Conservation (phyloP, 345 rosid genomes). For the Aquilaria yunnanensis region DNA sequence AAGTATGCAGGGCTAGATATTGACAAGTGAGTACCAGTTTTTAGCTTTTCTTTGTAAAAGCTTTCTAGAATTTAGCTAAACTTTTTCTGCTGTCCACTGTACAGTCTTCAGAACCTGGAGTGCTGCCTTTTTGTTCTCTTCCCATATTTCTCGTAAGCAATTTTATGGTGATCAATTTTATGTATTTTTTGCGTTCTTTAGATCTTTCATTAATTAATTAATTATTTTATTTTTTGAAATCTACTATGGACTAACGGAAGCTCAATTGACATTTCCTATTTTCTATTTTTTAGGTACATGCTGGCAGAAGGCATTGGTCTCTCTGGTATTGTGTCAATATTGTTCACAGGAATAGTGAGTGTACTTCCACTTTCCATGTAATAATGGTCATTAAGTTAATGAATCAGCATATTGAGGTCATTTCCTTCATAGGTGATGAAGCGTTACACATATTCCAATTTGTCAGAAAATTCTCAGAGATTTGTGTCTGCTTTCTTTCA, state of each 20-base stretch:
- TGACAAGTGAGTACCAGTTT: conserved; percentile 72
- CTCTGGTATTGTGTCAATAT: conserved; percentile 94
- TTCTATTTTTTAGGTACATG: conserved; percentile 64
- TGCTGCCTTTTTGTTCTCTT: conserved; percentile 97
- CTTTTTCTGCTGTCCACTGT: conserved; percentile 10
- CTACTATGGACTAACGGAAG: neutral
- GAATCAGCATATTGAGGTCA: conserved; percentile 11
- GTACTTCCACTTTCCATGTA: neutral
- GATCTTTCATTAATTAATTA: conserved; percentile 3
- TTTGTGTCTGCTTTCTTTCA: conserved; percentile 93
- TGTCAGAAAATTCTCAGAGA: conserved; percentile 87
- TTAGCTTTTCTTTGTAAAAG: neutral
- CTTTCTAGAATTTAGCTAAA: conserved; percentile 3
- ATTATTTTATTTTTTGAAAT: neutral
- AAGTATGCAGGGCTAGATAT: conserved; percentile 98
- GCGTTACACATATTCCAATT: conserved; percentile 86
- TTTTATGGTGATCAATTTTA: conserved; percentile 7
- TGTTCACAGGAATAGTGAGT: conserved; percentile 97
- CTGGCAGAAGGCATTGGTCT: conserved; percentile 99
- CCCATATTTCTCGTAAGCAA: conserved; percentile 88
- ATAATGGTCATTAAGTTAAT: neutral
- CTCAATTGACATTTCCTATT: conserved; percentile 5
- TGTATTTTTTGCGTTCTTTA: neutral
- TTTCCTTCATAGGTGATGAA: conserved; percentile 74
- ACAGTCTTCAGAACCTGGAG: conserved; percentile 96